Evolutionary conservation across 352 stramenopile species (phyloP), one percentile per base, ranked within the genome.

Genomic region (Thalassiosira delicatula): DNA sequence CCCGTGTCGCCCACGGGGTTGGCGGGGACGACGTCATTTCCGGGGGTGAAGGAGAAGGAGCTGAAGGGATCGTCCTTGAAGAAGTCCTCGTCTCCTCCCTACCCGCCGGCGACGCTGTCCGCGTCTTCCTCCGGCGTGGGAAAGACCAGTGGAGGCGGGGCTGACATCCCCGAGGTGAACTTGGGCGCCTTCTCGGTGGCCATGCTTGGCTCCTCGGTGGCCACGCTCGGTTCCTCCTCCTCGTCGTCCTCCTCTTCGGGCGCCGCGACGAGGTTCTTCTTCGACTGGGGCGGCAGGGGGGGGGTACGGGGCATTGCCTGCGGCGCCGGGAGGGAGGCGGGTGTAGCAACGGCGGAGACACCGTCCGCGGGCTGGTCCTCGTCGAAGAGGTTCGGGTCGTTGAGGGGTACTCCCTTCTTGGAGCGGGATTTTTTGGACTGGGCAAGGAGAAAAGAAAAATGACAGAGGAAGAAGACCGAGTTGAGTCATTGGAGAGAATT

Each of bases 51-150:
- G 25, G 67, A 69, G 21, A 60, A 79, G 32, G 61, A 69, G 0
- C 35, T 25, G 40, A 85, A 85, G 9, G 78, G 44, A 65, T 85
- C 68, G 33, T 40, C 32, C 42, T 85, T 70, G 35, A 86, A 86
- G 37, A 86, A 86, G 30, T 79, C 61, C 25, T 67, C 53, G 29
- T 60, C 40, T 30, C 49, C 74, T 42, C 61, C 80, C 5, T 49
- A 42, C 30, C 46, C 29, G 29, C 67, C 49, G 9, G 37, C 61
- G 30, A 23, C 21, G 8, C 27, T 68, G 54, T 1, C n/a, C n/a
- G n/a, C n/a, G n/a, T n/a, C n/a, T n/a, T n/a, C n/a, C n/a, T n/a
- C n/a, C n/a, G n/a, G n/a, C 19, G 42, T 51, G 11, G 42, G 42
- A 19, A 51, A 19, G 11, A 19, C 19, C 42, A 51, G 19, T 51